Conservation (phyloP, 2,329 filamentous ascomycete genomes). For the Ascochyta koolunga region DNA sequence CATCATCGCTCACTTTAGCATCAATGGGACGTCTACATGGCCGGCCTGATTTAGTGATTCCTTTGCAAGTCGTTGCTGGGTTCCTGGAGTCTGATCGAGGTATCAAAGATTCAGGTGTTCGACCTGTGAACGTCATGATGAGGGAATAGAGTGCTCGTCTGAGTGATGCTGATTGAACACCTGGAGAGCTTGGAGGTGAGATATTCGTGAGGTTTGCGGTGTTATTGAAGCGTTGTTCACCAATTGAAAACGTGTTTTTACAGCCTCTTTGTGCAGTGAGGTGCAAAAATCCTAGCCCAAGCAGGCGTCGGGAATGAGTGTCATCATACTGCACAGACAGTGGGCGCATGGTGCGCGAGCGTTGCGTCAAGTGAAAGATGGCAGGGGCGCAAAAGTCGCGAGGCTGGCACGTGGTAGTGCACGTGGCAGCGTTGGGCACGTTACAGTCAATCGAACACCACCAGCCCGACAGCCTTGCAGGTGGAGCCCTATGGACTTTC, state of each 20-base stretch:
- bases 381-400: slow-evolving; percentile 24
- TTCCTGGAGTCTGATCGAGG: slow-evolving; percentile 84
- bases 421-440: slow-evolving; percentile 1
- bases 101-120: slow-evolving; percentile 80
- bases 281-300: background rate
- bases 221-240: background rate
- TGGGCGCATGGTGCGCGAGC: slow-evolving; percentile 16
- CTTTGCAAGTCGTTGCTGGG: slow-evolving; percentile 82
- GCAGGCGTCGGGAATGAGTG: background rate
- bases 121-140: slow-evolving; percentile 41
- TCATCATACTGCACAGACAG: slow-evolving; percentile 13
- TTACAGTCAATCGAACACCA: background rate
- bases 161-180: background rate
- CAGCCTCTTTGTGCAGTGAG: background rate
- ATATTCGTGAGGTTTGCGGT: background rate
- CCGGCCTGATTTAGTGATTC: slow-evolving; percentile 80
- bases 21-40: slow-evolving; percentile 79
- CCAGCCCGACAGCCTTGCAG: too few relatives aligned
- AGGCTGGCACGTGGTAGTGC: slow-evolving; percentile 26
- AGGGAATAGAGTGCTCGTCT: background rate
- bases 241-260: background rate
- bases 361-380: slow-evolving; percentile 22
- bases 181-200: background rate
- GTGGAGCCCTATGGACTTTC: too few relatives aligned
- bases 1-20: slow-evolving; percentile 49